phyloP scores from a whole-genome alignment of 73 alveolate genomes.

The Loxodes magnus region DNA sequence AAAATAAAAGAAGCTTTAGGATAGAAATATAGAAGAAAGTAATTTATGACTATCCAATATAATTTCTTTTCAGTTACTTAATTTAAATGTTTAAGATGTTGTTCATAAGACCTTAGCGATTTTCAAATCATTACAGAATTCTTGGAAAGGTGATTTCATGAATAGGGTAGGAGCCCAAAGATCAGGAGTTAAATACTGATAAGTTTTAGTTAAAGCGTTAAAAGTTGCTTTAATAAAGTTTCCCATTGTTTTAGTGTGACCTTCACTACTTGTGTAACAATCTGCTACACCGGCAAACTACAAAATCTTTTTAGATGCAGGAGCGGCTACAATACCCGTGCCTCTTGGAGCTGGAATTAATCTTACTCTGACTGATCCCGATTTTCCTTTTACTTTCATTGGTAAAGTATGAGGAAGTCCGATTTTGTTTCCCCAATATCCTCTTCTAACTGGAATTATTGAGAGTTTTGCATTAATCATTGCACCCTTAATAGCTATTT shows the following conservation, averaged over 20 bases:
- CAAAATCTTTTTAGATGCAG: conserved; percentile 95
- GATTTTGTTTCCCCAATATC: conserved; percentile 99
- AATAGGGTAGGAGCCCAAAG: conserved; percentile 82
- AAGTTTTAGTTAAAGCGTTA: conserved; percentile 93
- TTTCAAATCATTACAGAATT: too few species aligned
- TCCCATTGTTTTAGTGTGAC: conserved; percentile 96
- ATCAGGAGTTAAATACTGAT: conserved; percentile 98
- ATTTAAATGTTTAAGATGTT: too few species aligned
- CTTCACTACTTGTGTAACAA: conserved; percentile 92
- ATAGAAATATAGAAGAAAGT: too few species aligned
- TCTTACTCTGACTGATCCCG: conserved; percentile 99
- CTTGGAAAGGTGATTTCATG: conserved; percentile 74
- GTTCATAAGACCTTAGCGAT: too few species aligned
- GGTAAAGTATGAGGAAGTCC: conserved; percentile 99
- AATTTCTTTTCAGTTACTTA: too few species aligned
- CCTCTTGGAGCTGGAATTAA: conserved; percentile 99
- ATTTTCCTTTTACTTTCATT: conserved; percentile 97
- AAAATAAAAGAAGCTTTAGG: too few species aligned
- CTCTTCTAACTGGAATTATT: conserved; percentile 99
- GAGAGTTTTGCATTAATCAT: conserved; percentile 95
- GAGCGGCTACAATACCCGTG: conserved; percentile 99
- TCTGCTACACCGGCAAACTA: conserved; percentile 98
- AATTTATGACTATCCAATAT: too few species aligned
- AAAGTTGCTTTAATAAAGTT: conserved; percentile 97
- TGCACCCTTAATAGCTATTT: conserved; percentile 98